Base-by-base conservation (phyloP, 1,284 basidiomycete species). In the Paramarasmius palmivorus region DNA sequence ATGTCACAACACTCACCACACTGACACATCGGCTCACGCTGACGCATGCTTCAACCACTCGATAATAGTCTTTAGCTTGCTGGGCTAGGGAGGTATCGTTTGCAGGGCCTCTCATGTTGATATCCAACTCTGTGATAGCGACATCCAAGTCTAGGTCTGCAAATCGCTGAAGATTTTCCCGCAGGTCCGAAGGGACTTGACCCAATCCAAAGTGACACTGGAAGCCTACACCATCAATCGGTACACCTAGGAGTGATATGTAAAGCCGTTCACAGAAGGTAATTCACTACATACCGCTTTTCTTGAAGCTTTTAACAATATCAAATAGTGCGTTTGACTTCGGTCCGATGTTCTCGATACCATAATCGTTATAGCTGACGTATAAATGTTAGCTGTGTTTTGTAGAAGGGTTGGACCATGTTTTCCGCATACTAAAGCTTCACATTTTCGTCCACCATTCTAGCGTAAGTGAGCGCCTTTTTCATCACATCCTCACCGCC, bases 111-210 rank as follows among this genome's bases (percentile, higher is more conserved):
- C 25, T 4, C 12, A 46, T 10, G 2, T 32, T 32, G 58, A 84
- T 77, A 63, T 85, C 82, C 47, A 85, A 70, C 63, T 83, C 82
- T 5, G 82, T 84, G 55, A 84, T 74, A 14, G 81, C 81, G 17
- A 86, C 75, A 55, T 84, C 81, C 34, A 84, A 65, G 10, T 82
- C 83, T n/a, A 81, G 73, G 17, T 73, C 75, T 23, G 73, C 69
- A 59, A 84, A 81, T 44, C 73, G 69, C 60, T 75, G 62, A 25
- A 82, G 59, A 57, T 78, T 76, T 9, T 19, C 23, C 35, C 42
- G 51, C 14, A 53, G 17, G 35, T 69, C 70, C 8, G 72, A 61
- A 1, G 80, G 78, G 7, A 82, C 71, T 49, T 73, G 57, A 19
- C 80, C 80, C 53, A 81, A 75, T 57, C 79, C 77, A 53, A 83